Evolutionary conservation across 164 flowering plant genomes (phyloP).

Genomic region (Amborella trichopoda): DNA sequence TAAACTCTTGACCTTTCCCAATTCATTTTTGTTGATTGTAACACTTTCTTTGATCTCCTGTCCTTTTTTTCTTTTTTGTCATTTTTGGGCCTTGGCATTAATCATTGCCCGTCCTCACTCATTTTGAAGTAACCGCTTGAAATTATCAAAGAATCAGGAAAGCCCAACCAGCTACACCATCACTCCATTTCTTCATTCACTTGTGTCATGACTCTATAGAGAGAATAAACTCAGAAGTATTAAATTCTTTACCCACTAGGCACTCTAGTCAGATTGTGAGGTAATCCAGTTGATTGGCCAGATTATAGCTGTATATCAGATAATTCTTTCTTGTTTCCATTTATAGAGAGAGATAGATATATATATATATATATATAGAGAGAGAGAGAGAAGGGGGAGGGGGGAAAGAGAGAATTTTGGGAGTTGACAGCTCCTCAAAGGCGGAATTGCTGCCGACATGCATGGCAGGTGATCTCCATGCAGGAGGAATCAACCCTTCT

Average conservation of each 20-base stretch:
- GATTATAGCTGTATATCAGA: not conserved
- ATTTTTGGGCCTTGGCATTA: not conserved
- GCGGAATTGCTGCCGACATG: slow-evolving; percentile 72
- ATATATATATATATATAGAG: not conserved
- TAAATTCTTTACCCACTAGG: no score
- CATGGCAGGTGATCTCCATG: slow-evolving; percentile 91
- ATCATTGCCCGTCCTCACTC: no score
- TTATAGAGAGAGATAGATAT: not conserved
- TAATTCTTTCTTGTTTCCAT: not conserved
- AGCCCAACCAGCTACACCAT: no score
- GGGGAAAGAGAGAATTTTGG: no score
- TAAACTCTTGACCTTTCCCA: slow-evolving; percentile 6
- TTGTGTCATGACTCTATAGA: no score
- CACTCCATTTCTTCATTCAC: no score
- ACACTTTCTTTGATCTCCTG: not conserved
- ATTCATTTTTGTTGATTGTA: not conserved
- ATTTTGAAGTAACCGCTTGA: no score
- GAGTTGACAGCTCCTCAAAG: no score
- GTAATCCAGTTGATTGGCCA: not conserved
- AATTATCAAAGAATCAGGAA: no score
- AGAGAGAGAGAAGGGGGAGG: no score
- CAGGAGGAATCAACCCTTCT: slow-evolving; percentile 39
- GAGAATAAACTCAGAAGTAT: no score
- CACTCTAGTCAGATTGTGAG: not conserved
- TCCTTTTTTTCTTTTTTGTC: not conserved